phyloP scores from a whole-genome alignment of 1,284 basidiomycete species.

The Neonothopanus nambi region DNA sequence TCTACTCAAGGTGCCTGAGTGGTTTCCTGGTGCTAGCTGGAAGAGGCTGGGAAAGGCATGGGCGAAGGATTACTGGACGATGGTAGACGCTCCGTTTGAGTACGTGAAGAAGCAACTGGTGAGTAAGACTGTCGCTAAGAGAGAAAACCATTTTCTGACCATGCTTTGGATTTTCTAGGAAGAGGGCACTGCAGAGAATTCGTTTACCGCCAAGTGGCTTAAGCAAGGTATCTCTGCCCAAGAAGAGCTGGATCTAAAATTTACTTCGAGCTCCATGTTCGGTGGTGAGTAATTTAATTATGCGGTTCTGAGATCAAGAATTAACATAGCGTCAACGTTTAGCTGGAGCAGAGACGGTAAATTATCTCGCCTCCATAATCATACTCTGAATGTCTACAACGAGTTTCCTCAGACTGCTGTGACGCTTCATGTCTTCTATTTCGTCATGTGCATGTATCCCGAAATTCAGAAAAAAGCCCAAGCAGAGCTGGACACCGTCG shows the following conservation, averaged over 20 bases:
- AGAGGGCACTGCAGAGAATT: constrained; percentile 16
- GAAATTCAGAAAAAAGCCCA: constrained; percentile 40
- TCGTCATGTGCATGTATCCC: constrained; percentile 39
- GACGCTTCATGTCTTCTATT: constrained; percentile 31
- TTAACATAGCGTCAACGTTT: neutral
- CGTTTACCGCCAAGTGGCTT: constrained; percentile 18
- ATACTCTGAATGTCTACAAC: neutral
- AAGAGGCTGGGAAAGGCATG: constrained; percentile 26
- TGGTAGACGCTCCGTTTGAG: constrained; percentile 28
- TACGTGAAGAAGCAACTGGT: constrained; percentile 29
- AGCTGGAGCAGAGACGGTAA: constrained; percentile 25
- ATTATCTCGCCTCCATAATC: neutral
- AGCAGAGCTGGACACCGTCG: constrained; percentile 39
- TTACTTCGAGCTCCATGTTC: constrained; percentile 24
- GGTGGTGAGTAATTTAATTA: constrained; percentile 20
- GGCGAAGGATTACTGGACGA: constrained; percentile 18
- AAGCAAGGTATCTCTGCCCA: constrained; percentile 14
- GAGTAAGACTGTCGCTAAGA: neutral
- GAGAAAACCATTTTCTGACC: neutral
- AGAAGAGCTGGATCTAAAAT: constrained; percentile 22
- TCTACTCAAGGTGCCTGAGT: constrained; percentile 28
- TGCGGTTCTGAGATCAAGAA: neutral
- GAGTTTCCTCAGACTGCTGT: constrained; percentile 18
- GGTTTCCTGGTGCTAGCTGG: constrained; percentile 38
- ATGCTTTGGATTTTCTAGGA: constrained; percentile 7